Evolutionary conservation across 345 rosid species (phyloP).

Genomic region (Ricinus communis): DNA sequence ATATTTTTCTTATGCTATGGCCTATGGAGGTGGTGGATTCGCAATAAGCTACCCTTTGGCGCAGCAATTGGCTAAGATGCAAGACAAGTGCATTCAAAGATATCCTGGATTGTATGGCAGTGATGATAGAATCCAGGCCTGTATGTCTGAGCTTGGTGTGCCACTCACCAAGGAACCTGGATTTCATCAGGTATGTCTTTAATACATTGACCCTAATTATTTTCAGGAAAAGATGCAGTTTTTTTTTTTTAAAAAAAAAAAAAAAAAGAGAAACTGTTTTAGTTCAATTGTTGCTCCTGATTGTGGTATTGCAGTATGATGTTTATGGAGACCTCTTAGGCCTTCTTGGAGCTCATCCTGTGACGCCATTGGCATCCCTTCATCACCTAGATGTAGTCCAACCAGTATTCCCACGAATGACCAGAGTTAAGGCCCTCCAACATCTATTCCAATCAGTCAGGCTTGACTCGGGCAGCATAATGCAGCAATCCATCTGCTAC

Average conservation of each 20-base stretch:
- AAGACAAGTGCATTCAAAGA: conserved; percentile 73
- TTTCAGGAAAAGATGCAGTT: too few relatives aligned
- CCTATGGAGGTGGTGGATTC: conserved; percentile 82
- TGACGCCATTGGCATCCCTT: conserved; percentile 66
- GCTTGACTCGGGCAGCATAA: conserved; percentile 67
- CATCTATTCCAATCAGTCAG: conserved; percentile 58
- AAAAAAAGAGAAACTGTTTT: too few relatives aligned
- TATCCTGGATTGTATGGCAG: conserved; percentile 80
- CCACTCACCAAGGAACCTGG: conserved; percentile 77
- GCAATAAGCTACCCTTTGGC: conserved; percentile 83
- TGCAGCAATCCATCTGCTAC: conserved; percentile 85
- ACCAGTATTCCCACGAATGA: conserved; percentile 67
- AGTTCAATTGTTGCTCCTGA: too few relatives aligned
- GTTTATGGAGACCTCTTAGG: conserved; percentile 75
- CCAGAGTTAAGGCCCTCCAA: conserved; percentile 42
- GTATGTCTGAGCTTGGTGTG: conserved; percentile 82
- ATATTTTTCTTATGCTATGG: conserved; percentile 73
- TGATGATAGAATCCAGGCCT: conserved; percentile 81
- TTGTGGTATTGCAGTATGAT: conserved; percentile 55
- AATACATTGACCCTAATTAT: too few relatives aligned
- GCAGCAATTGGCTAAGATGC: conserved; percentile 59
- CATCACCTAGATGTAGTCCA: conserved; percentile 82
- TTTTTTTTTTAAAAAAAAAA: too few relatives aligned
- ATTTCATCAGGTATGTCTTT: conserved; percentile 67
- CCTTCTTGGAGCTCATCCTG: conserved; percentile 69